Evolutionary conservation across 129 eudicot genomes (phyloP), one percentile per base, ranked within the genome.

Genomic region (Chrysanthemum makinoi): DNA sequence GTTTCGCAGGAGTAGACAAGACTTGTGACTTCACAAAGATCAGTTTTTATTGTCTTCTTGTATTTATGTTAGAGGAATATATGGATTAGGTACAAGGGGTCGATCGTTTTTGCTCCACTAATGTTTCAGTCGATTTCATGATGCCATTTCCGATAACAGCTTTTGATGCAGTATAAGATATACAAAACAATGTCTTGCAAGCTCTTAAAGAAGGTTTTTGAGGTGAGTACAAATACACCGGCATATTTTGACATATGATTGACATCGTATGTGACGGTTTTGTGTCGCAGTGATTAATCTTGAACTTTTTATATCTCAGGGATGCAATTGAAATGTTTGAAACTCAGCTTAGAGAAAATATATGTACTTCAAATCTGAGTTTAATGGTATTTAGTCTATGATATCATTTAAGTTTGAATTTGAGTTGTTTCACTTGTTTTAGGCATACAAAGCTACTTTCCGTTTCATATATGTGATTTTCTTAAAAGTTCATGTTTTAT

Each of bases 121-220:
- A 26, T 61, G 26, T 1, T 86, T 71, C 97, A 90, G n/a, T 96
- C 89, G 99, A 90, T 80, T 94, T 94, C 80, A 87, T 85, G 72
- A 89, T 89, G 98, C 96, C 98, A 50, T 87, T 93, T 72, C 90
- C 26, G 95, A 93, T 35, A 82, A 85, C 71, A 82, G 73, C n/a
- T 73, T 93, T 83, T 68, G 98, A 93, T 82, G 96, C 96, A 35
- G 22, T 66, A 83, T 91, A 47, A 84, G 96, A 78, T 65, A 77
- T 56, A 91, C 96, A 24, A 72, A 73, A 74, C 85, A 86, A 63
- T 91, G 98, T 80, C 86, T 91, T 74, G n/a, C 88, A n/a, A 15
- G 98, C 96, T 44, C 70, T 91, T 44, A 89, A 91, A 80, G 72
- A 89, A n/a, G n/a, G 98, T 95, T 22, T 93, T 93, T 81, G 98